Percentiles rank a stretch among this genome's conserved stretches.
Evolutionary conservation across 164 flowering plant genomes (phyloP).

Genomic region (Amborella trichopoda): DNA sequence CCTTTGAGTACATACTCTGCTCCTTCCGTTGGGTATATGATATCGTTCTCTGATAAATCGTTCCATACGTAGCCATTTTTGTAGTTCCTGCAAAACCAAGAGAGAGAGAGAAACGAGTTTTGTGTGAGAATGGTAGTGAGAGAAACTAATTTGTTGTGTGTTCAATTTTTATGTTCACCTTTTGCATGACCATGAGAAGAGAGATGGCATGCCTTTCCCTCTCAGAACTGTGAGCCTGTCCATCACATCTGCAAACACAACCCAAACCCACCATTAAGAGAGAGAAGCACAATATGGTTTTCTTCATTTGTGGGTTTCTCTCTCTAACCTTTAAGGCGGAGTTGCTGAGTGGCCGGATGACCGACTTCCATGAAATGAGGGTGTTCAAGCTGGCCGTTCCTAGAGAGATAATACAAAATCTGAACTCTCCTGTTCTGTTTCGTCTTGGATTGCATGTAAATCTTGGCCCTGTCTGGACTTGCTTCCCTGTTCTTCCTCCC

Average conservation of each 20-base stretch:
- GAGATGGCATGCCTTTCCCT: constrained; percentile 85
- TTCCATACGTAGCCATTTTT: constrained; percentile 98
- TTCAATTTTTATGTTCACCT: constrained; percentile 30
- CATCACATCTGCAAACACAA: constrained; percentile 56
- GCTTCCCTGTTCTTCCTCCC: constrained; percentile 18
- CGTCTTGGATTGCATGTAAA: constrained; percentile 14
- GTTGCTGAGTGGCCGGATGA: constrained; percentile 5
- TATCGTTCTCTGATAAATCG: constrained; percentile 75
- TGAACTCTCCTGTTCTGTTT: constrained; percentile 2
- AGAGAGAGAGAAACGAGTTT: background rate
- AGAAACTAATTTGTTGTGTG: background rate
- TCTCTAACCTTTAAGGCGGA: constrained; percentile 13
- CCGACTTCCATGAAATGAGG: constrained; percentile 8
- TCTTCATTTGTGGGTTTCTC: no score
- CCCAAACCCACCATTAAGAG: background rate
- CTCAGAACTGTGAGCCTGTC: constrained; percentile 66
- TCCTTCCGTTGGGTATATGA: constrained; percentile 79
- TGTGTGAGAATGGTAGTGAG: background rate
- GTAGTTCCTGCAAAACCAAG: constrained; percentile 49
- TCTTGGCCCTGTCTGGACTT: constrained; percentile 29
- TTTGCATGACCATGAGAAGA: constrained; percentile 96
- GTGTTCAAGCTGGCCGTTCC: constrained; percentile 8
- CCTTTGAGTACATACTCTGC: constrained; percentile 93
- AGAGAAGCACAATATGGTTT: no score
- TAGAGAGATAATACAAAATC: constrained; percentile 6